Base-by-base conservation (phyloP, 108 stramenopile species). In the Nitzschia putrida region DNA sequence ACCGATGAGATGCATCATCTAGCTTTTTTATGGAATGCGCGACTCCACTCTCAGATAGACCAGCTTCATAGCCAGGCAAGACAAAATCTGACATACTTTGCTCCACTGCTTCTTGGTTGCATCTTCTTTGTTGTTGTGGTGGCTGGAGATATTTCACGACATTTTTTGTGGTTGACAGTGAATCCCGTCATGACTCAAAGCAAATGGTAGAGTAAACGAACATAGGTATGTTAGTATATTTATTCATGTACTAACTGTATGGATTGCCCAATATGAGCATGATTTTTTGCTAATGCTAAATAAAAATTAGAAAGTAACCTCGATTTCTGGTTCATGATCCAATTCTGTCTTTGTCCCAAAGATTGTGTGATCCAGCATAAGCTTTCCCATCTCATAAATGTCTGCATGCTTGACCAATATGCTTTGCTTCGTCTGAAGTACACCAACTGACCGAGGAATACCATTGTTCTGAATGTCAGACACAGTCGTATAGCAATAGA, bases 61-160 rank as follows among this genome's bases (percentile, higher is more conserved):
- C 65, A 0, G 67, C 65, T 22, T 78, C 73, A 41, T 82, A 82
- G 3, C 81, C 81, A 25, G 81, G 81, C 21, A 82, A 60, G 7
- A 53, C 60, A 13, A 56, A 45, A 39, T 59, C 20, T 34, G 29
- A 4, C 4, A 34, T 34, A 59, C 54, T 49, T 49, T 6, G 47
- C 6, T 18, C 4, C 3, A 49, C 47, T 13, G 44, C 11, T 13
- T 44, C 44, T 44, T 44, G 44, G 13, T 9, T n/a, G n/a, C 29
- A 34, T 34, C 4, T 34, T 34, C 3, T 4, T 34, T 34, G 1
- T 1, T 34, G 29, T 3, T 34, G 29, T 34, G 29, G 29, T 34
- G n/a, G n/a, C n/a, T n/a, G n/a, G n/a, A n/a, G n/a, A n/a, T n/a
- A n/a, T n/a, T n/a, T n/a, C n/a, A n/a, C n/a, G n/a, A n/a, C n/a